Conservation (phyloP, 257 asterid genomes). For the Solanum tarapatanum region DNA sequence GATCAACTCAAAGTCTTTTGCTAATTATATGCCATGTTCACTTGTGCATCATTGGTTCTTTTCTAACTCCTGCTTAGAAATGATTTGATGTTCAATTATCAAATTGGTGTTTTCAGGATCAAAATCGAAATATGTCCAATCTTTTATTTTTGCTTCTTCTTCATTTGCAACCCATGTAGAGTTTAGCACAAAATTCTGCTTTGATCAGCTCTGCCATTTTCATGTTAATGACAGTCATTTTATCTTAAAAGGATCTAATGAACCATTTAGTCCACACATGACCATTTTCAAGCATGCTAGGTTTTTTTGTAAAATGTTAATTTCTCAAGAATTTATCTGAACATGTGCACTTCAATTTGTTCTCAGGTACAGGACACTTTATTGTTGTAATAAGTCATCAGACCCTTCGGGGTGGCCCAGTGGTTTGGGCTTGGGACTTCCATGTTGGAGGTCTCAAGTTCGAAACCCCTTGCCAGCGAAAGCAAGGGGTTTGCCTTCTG, state of each 20-base stretch:
- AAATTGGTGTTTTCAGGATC: background rate
- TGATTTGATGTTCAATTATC: background rate
- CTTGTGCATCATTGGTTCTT: background rate
- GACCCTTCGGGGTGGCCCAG: no score
- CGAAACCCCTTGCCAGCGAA: no score
- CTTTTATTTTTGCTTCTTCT: background rate
- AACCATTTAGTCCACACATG: background rate
- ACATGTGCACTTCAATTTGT: background rate
- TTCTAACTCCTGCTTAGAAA: background rate
- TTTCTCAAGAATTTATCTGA: background rate
- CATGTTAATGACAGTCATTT: background rate
- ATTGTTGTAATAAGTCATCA: background rate
- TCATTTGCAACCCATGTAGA: background rate
- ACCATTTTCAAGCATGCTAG: background rate
- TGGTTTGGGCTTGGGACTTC: no score
- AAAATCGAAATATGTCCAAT: background rate
- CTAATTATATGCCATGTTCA: background rate
- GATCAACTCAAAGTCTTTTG: background rate
- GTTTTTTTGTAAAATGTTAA: background rate
- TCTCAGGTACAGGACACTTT: background rate
- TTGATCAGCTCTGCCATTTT: background rate
- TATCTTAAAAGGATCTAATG: background rate
- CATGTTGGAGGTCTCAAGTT: no score
- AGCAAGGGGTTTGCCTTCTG: no score
- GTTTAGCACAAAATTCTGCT: background rate